Percentiles rank a stretch among this genome's conserved stretches.
These are phyloP conservation scores for Botrytis pseudocinerea DNA, from an alignment of 2,329 filamentous ascomycete species.

Conservation along the genomic window DNA sequence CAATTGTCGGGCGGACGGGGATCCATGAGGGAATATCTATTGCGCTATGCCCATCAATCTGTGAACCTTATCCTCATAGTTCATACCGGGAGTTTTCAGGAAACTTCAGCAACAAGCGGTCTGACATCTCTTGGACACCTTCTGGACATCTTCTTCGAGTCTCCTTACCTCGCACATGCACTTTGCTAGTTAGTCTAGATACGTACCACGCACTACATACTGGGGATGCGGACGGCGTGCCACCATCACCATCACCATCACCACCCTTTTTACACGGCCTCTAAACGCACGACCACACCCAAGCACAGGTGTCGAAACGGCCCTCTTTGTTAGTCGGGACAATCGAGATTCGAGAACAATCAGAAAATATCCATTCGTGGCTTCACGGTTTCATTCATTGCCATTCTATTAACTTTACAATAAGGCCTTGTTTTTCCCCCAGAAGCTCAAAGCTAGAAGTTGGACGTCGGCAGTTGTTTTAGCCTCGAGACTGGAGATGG, in stretches of 20 bases:
- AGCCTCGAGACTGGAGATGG: background rate
- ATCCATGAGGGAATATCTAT: background rate
- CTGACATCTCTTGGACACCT: background rate
- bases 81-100: background rate
- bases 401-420: background rate
- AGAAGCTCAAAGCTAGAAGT: background rate
- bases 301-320: background rate
- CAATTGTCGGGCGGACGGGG: background rate
- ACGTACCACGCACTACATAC: background rate
- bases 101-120: constrained; percentile 11
- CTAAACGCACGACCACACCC: background rate
- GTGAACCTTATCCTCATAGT: background rate
- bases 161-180: background rate
- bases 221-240: background rate
- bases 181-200: background rate
- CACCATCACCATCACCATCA: background rate
- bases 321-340: background rate
- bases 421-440: background rate
- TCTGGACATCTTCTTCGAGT: background rate
- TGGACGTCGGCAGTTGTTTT: background rate
- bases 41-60: background rate
- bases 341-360: background rate
- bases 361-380: background rate
- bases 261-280: background rate
- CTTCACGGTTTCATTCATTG: background rate